These are phyloP conservation scores for Backusella mclennaniae DNA, from an alignment of 192 early-diverging fungal species.

Conservation along the genomic window DNA sequence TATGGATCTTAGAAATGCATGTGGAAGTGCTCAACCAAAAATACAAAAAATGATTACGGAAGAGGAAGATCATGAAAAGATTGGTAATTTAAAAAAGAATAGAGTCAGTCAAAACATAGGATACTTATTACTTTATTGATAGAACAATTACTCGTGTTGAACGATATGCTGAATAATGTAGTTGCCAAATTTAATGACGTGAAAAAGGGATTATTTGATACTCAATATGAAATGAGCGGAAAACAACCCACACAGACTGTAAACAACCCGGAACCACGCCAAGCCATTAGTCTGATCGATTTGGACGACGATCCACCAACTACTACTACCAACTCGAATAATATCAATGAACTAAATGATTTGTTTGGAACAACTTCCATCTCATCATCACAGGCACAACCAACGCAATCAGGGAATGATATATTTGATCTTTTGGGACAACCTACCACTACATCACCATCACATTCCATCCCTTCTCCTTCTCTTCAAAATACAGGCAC, in stretches of 20 bases:
- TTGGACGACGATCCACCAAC: conserved; percentile 35
- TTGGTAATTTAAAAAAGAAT: conserved; percentile 44
- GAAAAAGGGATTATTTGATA: conserved; percentile 46
- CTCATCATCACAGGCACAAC: not conserved
- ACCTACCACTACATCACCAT: not conserved
- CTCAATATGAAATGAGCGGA: conserved; percentile 31
- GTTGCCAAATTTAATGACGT: conserved; percentile 67
- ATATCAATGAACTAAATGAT: conserved; percentile 20
- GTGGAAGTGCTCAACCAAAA: conserved; percentile 68
- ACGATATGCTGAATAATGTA: conserved; percentile 80
- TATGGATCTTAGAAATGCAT: conserved; percentile 58
- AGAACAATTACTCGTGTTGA: conserved; percentile 68
- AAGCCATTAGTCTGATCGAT: conserved; percentile 48
- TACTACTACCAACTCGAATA: not conserved
- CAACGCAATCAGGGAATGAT: conserved; percentile 5
- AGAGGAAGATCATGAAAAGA: conserved; percentile 72
- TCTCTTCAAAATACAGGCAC: conserved; percentile 25
- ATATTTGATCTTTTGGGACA: conserved; percentile 23
- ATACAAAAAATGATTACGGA: conserved; percentile 73
- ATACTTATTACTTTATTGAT: not conserved
- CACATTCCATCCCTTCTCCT: not conserved
- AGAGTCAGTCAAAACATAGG: too few relatives aligned
- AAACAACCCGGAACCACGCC: conserved; percentile 10
- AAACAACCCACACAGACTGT: conserved; percentile 13
- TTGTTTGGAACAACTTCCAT: conserved; percentile 19